These are phyloP conservation scores for Salix purpurea DNA, from an alignment of 345 rosid genomes.

Conservation along the genomic window DNA sequence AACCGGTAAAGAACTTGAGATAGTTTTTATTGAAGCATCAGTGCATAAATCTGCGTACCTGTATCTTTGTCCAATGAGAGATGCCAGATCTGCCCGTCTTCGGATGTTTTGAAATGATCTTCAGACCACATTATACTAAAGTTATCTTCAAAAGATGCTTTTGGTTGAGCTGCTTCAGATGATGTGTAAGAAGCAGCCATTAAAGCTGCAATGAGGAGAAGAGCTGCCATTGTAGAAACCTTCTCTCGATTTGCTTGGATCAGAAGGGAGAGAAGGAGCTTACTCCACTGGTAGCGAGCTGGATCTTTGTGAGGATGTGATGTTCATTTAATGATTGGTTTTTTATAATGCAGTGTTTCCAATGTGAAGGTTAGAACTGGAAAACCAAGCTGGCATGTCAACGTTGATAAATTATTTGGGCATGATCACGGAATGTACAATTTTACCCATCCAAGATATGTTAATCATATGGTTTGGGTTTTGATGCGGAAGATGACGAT, in stretches of 20 bases:
- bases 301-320: constrained; percentile 18
- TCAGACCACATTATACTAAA: constrained; percentile 94
- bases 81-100: constrained; percentile 96
- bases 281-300: constrained; percentile 3
- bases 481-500: too few relatives aligned
- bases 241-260: constrained; percentile 23
- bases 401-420: constrained; percentile 5
- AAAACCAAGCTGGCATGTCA: constrained; percentile 13
- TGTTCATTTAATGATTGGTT: constrained; percentile 21
- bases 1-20: background rate
- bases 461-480: too few relatives aligned
- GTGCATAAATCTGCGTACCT: constrained; percentile 35
- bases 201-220: constrained; percentile 35
- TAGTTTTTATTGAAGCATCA: background rate
- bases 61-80: constrained; percentile 87
- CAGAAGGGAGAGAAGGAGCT: background rate
- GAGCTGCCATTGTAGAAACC: constrained; percentile 32
- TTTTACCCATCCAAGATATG: background rate
- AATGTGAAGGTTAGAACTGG: constrained; percentile 14
- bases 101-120: constrained; percentile 84
- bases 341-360: constrained; percentile 7
- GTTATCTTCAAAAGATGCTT: constrained; percentile 68
- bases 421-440: background rate
- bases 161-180: constrained; percentile 35
- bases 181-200: constrained; percentile 20